These are phyloP conservation scores for Mangifera indica DNA, from an alignment of 345 rosid genomes.

Conservation along the genomic window DNA sequence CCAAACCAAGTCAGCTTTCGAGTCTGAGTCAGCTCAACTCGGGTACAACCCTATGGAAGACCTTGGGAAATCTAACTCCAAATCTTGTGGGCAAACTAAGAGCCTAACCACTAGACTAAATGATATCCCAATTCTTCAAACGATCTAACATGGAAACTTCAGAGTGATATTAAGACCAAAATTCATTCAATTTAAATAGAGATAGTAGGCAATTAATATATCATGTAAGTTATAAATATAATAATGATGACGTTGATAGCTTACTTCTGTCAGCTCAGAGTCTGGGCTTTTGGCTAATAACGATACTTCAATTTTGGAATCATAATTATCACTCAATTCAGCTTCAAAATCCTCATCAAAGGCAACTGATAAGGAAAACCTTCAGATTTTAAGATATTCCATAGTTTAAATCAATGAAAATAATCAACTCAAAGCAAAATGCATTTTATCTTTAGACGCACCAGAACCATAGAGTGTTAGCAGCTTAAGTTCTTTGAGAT, in stretches of 20 bases:
- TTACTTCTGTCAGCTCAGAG: constrained; percentile 82
- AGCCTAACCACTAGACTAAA: neutral
- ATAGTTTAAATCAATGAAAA: neutral
- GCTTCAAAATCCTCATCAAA: constrained; percentile 99
- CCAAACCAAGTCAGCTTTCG: too few relatives aligned
- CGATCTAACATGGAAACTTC: neutral
- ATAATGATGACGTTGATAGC: constrained; percentile 27
- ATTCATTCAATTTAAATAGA: neutral
- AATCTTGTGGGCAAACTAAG: too few relatives aligned
- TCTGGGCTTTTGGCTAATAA: constrained; percentile 63
- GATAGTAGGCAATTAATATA: neutral
- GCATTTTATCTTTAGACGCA: constrained; percentile 29
- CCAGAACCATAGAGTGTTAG: constrained; percentile 95
- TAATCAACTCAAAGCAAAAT: neutral
- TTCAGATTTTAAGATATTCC: neutral
- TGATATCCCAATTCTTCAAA: neutral
- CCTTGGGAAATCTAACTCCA: too few relatives aligned
- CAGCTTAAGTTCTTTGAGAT: constrained; percentile 77
- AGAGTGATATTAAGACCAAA: neutral
- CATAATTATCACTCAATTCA: constrained; percentile 73
- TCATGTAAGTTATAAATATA: neutral
- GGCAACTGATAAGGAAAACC: constrained; percentile 53
- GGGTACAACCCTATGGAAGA: too few relatives aligned
- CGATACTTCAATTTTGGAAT: constrained; percentile 81
- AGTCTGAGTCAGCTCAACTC: too few relatives aligned